Conservation (phyloP, 768 basidiomycete species). For the Naganishia randhawae region DNA sequence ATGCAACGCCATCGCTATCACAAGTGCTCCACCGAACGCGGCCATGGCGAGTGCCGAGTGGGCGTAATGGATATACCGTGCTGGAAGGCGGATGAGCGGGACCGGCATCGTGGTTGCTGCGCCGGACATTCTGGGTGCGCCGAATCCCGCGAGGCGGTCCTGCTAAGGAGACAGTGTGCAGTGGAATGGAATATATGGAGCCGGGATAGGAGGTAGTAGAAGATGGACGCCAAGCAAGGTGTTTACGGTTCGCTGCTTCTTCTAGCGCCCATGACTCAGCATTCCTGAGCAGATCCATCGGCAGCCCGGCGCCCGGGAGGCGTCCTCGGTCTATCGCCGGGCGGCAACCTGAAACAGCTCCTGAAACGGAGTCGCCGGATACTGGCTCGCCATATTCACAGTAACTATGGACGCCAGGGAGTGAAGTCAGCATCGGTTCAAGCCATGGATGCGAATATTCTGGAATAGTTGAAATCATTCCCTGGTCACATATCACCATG, state of each 20-base stretch:
- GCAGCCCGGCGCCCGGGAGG: background rate
- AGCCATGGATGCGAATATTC: too few species aligned
- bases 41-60: conserved; percentile 66
- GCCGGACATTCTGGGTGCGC: background rate
- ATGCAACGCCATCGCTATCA: conserved; percentile 65
- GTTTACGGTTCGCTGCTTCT: background rate
- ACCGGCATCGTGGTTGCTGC: background rate
- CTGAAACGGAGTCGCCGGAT: too few species aligned
- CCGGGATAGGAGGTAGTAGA: too few species aligned
- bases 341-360: too few species aligned
- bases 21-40: conserved; percentile 66
- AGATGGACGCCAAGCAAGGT: too few species aligned
- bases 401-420: too few species aligned
- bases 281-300: background rate
- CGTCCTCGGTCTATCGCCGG: too few species aligned
- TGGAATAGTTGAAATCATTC: too few species aligned
- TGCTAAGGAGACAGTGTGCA: background rate
- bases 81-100: conserved; percentile 50
- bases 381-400: too few species aligned
- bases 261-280: conserved; percentile 1
- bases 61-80: conserved; percentile 59
- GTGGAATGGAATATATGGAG: background rate
- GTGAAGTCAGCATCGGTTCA: too few species aligned
- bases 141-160: background rate
- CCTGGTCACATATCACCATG: too few species aligned